A percentile compares a stretch with the other conserved stretches of the same genome.
These are phyloP conservation scores for Thuja plicata DNA, from an alignment of 83 land plant species.

Conservation along the genomic window DNA sequence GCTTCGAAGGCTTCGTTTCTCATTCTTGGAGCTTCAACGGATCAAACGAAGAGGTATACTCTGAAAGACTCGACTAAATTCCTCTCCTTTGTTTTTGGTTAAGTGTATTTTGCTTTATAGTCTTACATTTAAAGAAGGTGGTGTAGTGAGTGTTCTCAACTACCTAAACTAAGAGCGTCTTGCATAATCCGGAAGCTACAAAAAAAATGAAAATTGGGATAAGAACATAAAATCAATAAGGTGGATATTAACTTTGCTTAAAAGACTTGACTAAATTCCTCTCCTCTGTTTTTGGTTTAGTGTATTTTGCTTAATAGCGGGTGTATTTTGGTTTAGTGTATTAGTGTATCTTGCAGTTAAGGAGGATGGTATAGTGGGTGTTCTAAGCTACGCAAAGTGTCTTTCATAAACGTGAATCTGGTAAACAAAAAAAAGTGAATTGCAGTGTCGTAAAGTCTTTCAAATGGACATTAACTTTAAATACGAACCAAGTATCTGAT, in stretches of 20 bases:
- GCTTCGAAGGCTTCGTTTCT: conserved; percentile 32
- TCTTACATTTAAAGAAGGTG: not conserved
- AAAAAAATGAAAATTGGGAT: not conserved
- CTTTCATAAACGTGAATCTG: not conserved
- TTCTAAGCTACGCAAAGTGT: not conserved
- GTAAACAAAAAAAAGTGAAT: too few species aligned
- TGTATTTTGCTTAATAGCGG: not conserved
- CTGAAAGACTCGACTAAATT: not conserved
- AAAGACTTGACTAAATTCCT: not conserved
- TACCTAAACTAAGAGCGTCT: not conserved
- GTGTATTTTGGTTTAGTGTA: too few species aligned
- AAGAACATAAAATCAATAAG: not conserved
- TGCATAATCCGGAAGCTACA: not conserved
- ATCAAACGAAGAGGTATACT: conserved; percentile 26
- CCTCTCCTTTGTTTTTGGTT: not conserved
- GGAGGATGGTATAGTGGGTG: not conserved
- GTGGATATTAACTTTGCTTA: not conserved
- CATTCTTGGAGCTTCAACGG: conserved; percentile 31
- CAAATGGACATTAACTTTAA: not conserved
- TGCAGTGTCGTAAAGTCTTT: not conserved
- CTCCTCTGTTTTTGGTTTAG: not conserved
- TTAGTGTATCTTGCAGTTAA: not conserved
- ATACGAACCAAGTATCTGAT: not conserved
- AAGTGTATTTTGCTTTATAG: not conserved
- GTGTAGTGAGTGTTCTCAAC: not conserved